These are phyloP conservation scores for Phytophthora hybrid DNA, from an alignment of 352 stramenopile genomes.

Conservation along the genomic window DNA sequence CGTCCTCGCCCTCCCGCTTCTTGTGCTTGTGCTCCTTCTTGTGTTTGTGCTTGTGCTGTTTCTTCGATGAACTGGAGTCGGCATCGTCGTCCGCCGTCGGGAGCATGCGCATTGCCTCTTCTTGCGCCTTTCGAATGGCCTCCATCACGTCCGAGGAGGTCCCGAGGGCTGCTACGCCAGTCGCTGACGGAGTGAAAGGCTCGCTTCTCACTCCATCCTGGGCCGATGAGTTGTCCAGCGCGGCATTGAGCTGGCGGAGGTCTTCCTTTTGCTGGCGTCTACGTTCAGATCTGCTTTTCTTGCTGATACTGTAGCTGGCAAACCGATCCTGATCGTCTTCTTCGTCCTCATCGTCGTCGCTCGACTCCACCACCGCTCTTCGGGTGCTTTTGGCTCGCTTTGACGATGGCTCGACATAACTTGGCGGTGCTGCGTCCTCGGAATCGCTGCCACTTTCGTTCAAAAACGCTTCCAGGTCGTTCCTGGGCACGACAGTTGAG, in stretches of 20 bases:
- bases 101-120: conserved; percentile 76
- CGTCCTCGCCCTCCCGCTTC: conserved; percentile 18
- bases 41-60: conserved; percentile 39
- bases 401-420: not conserved
- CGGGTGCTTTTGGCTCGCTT: not conserved
- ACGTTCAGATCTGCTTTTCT: conserved; percentile 47
- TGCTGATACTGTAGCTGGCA: conserved; percentile 56
- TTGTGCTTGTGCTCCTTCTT: conserved; percentile 45
- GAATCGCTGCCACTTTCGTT: conserved; percentile 72
- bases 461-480: conserved; percentile 70
- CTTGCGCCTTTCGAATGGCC: conserved; percentile 71
- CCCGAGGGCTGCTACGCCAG: conserved; percentile 17
- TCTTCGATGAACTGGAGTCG: conserved; percentile 27
- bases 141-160: conserved; percentile 63
- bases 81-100: conserved; percentile 16
- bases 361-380: conserved; percentile 29
- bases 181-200: conserved; percentile 6
- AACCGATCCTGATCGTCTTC: conserved; percentile 52
- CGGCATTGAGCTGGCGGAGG: conserved; percentile 41
- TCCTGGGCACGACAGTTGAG: conserved; percentile 26
- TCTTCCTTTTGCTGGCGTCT: conserved; percentile 60
- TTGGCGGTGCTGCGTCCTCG: conserved; percentile 27
- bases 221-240: conserved; percentile 27
- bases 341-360: conserved; percentile 40
- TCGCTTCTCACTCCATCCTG: conserved; percentile 11